Conservation (phyloP, 306 rosid species). For the Abrus pulchellus region DNA sequence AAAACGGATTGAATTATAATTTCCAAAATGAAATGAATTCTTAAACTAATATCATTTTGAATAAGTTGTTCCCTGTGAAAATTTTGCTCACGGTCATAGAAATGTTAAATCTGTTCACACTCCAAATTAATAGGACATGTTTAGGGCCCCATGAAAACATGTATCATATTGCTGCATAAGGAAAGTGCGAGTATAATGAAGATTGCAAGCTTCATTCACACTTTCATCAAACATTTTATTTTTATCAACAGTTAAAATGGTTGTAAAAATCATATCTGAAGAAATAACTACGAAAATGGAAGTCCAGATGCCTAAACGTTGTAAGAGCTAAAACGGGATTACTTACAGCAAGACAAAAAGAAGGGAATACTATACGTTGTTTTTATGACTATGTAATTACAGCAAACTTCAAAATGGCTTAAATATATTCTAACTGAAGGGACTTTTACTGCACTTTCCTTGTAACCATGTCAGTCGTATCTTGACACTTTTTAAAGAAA, state of each 20-base stretch:
- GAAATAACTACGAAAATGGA: constrained; percentile 7
- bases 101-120: not conserved
- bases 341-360: constrained; percentile 44
- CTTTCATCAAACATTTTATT: not conserved
- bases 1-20: not conserved
- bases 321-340: constrained; percentile 8
- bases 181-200: not conserved
- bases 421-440: constrained; percentile 45
- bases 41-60: not conserved
- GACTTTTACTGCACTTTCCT: constrained; percentile 64
- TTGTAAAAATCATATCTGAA: not conserved
- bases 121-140: not conserved
- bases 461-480: constrained; percentile 73
- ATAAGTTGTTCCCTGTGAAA: not conserved
- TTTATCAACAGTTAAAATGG: no score
- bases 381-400: constrained; percentile 15
- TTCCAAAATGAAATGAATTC: not conserved
- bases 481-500: constrained; percentile 66
- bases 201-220: not conserved
- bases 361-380: constrained; percentile 24
- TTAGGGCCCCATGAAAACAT: not conserved
- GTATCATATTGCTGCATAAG: not conserved
- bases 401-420: constrained; percentile 39
- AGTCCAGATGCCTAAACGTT: not conserved
- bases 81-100: not conserved